Evolutionary conservation across 306 rosid genomes (phyloP).

Genomic region (Luffa acutangula): DNA sequence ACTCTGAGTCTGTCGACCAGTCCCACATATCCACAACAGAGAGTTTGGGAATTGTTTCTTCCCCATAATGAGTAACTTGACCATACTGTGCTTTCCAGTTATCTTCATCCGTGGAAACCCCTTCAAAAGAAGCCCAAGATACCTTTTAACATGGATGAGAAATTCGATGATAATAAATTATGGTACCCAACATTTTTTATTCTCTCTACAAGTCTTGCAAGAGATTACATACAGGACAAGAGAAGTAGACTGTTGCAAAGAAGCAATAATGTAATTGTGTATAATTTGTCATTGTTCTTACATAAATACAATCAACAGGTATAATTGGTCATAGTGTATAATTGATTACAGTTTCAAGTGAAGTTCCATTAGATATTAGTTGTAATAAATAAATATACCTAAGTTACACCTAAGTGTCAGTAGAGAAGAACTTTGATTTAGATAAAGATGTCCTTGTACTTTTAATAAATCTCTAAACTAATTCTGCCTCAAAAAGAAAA

Average conservation of each 20-base stretch:
- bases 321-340: too few relatives aligned
- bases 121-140: constrained; percentile 7
- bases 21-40: constrained; percentile 64
- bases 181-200: neutral
- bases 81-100: constrained; percentile 88
- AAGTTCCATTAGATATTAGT: too few relatives aligned
- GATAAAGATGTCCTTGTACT: neutral
- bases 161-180: neutral
- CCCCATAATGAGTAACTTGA: constrained; percentile 55
- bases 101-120: constrained; percentile 59
- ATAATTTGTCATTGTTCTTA: neutral
- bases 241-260: neutral
- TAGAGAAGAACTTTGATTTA: neutral
- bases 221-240: neutral
- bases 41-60: constrained; percentile 33
- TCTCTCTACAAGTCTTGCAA: neutral
- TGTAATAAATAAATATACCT: neutral
- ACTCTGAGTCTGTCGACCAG: constrained; percentile 52
- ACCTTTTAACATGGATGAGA: neutral
- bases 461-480: neutral
- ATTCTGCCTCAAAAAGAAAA: too few relatives aligned
- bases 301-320: neutral
- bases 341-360: too few relatives aligned
- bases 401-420: neutral
- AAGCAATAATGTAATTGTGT: neutral